Conservation (phyloP, 805 yeast species). For the Metschnikowia hibisci region DNA sequence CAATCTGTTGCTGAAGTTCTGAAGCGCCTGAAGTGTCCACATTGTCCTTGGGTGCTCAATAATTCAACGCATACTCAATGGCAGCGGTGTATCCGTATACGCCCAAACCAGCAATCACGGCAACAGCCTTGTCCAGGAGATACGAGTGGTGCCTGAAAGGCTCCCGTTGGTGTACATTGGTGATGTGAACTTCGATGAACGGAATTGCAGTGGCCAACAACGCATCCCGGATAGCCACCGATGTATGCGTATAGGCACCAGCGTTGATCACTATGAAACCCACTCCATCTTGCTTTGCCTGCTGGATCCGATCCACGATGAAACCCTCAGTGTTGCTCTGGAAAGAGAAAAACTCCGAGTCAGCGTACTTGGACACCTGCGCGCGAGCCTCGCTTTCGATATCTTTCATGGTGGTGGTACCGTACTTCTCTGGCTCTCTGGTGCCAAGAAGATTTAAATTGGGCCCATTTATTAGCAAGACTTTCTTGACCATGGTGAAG, state of each 20-base stretch:
- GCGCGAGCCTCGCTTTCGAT: constrained; percentile 39
- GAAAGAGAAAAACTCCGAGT: constrained; percentile 30
- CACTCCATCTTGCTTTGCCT: constrained; percentile 40
- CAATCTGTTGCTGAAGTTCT: no score
- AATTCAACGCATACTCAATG: constrained; percentile 38
- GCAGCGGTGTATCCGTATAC: constrained; percentile 41
- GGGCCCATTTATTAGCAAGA: constrained; percentile 48
- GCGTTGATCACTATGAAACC: constrained; percentile 48
- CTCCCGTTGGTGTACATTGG: constrained; percentile 50
- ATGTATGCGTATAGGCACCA: constrained; percentile 52
- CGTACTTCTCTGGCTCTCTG: constrained; percentile 46
- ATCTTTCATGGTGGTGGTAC: constrained; percentile 42
- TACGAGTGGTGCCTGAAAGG: constrained; percentile 48
- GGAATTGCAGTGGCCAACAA: constrained; percentile 47
- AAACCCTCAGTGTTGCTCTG: constrained; percentile 47
- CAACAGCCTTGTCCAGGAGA: constrained; percentile 47
- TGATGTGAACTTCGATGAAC: constrained; percentile 47
- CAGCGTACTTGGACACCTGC: constrained; percentile 28
- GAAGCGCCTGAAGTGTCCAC: no score
- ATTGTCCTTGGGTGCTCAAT: constrained; percentile 13
- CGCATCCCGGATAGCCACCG: constrained; percentile 49
- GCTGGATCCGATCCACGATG: constrained; percentile 45
- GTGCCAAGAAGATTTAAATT: constrained; percentile 46
- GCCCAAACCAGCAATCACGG: constrained; percentile 41
- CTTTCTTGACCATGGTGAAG: constrained; percentile 34